Evolutionary conservation across 2,329 filamentous ascomycete species (phyloP).

Genomic region (Aspergillus sp.): DNA sequence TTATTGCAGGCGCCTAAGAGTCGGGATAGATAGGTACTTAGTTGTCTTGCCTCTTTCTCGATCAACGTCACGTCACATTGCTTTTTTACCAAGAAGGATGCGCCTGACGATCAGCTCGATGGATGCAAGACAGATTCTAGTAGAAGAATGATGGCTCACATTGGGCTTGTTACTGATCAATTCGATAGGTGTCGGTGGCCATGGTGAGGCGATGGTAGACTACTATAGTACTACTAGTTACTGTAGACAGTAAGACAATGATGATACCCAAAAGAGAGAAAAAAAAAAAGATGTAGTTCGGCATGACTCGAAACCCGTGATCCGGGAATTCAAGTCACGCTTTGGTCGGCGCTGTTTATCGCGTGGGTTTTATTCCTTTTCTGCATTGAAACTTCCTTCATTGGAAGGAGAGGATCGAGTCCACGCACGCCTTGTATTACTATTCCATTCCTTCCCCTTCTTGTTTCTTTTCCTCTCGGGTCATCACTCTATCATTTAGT

Average conservation of each 20-base stretch:
- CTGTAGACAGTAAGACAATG: too few species aligned
- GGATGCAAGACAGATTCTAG: background rate
- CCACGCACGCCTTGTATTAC: background rate
- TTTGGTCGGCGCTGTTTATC: conserved; percentile 1
- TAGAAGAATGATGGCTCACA: conserved; percentile 4
- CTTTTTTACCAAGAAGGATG: conserved; percentile 3
- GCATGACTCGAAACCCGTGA: background rate
- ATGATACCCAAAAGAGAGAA: too few species aligned
- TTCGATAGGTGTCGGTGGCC: background rate
- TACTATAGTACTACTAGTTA: too few species aligned
- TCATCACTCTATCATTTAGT: background rate
- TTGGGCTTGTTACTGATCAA: conserved; percentile 3
- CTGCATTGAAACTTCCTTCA: too few species aligned
- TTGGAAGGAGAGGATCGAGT: too few species aligned
- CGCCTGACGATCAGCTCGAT: conserved; percentile 5
- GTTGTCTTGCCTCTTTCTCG: background rate
- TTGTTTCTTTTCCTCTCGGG: background rate
- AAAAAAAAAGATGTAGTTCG: too few species aligned
- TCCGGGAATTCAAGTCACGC: background rate
- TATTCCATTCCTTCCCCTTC: background rate
- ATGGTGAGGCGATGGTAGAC: background rate
- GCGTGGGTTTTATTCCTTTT: background rate
- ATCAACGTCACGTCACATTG: conserved; percentile 7
- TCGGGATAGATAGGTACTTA: too few species aligned
- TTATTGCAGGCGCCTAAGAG: background rate